Conservation (phyloP, 225 moss, liverwort and hornwort species). For the Thuidium tamariscinum region DNA sequence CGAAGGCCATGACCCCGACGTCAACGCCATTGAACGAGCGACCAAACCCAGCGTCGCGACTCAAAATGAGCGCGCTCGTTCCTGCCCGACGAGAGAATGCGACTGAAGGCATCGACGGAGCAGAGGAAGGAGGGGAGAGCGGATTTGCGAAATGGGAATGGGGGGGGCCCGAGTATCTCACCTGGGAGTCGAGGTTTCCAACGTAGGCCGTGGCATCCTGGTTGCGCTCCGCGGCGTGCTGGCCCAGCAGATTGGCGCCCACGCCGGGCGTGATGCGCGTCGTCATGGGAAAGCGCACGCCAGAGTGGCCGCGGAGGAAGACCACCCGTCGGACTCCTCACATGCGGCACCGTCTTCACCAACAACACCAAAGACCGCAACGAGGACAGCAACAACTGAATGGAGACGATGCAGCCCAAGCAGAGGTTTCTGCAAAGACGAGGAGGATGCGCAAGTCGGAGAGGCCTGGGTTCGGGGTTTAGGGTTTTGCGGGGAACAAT, state of each 20-base stretch:
- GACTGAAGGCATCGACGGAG: not conserved
- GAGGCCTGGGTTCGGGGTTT: not conserved
- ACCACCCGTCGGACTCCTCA: not conserved
- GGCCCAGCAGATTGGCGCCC: conserved; percentile 94
- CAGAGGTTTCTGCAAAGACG: not conserved
- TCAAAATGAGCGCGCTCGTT: not conserved
- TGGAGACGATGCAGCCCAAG: not conserved
- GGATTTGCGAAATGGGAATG: not conserved
- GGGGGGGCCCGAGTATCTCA: not conserved
- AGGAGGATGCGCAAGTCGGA: not conserved
- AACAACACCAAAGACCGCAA: not conserved
- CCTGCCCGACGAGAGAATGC: not conserved
- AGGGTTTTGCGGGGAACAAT: not conserved
- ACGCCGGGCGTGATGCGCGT: conserved; percentile 99
- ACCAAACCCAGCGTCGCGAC: not conserved
- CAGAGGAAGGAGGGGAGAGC: no score
- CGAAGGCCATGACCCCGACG: not conserved
- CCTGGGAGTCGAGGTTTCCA: conserved; percentile 96
- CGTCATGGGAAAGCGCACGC: conserved; percentile 43
- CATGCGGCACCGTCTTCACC: not conserved
- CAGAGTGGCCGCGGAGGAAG: not conserved
- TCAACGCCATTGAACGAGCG: not conserved
- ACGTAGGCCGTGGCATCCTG: conserved; percentile 99
- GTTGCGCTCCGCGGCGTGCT: conserved; percentile 99
- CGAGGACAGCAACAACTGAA: not conserved